Evolutionary conservation across 2,329 filamentous ascomycete species (phyloP).

Genomic region (Huntiella bhutanensis): DNA sequence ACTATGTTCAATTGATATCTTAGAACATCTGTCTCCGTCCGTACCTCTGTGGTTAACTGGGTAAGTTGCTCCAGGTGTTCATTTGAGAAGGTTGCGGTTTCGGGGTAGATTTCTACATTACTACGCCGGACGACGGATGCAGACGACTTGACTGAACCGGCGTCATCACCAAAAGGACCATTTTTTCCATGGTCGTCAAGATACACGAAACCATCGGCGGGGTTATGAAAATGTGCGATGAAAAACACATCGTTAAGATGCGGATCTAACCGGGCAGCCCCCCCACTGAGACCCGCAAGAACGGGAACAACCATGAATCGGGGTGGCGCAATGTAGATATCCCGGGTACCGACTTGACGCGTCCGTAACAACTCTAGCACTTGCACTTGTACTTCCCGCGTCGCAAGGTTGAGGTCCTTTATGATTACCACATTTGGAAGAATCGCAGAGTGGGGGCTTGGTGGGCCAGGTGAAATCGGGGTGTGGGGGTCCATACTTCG

Average conservation of each 20-base stretch:
- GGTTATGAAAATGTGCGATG: conserved; percentile 69
- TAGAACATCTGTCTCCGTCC: conserved; percentile 55
- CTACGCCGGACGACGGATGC: conserved; percentile 27
- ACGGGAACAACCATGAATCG: conserved; percentile 66
- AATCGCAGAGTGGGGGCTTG: conserved; percentile 13
- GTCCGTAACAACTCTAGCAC: conserved; percentile 60
- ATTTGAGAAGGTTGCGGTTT: conserved; percentile 19
- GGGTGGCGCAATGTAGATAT: conserved; percentile 53
- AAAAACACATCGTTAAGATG: conserved; percentile 69
- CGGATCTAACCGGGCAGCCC: conserved; percentile 29
- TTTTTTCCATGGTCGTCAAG: conserved; percentile 32
- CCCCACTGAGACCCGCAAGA: conserved; percentile 30
- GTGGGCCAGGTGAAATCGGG: conserved; percentile 11
- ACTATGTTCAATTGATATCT: conserved; percentile 78
- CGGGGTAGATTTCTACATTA: conserved; percentile 12
- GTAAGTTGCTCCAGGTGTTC: conserved; percentile 42
- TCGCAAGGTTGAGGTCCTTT: conserved; percentile 56
- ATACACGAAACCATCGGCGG: conserved; percentile 53
- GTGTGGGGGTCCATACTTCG: conserved; percentile 14
- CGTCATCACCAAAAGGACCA: conserved; percentile 17
- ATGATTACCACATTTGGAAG: conserved; percentile 74
- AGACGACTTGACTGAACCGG: conserved; percentile 18
- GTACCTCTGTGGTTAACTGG: conserved; percentile 36
- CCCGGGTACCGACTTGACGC: conserved; percentile 57
- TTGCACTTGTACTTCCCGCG: conserved; percentile 67